These are phyloP conservation scores for Chlorella ohadii DNA, from an alignment of 139 green algal genomes.

Conservation along the genomic window DNA sequence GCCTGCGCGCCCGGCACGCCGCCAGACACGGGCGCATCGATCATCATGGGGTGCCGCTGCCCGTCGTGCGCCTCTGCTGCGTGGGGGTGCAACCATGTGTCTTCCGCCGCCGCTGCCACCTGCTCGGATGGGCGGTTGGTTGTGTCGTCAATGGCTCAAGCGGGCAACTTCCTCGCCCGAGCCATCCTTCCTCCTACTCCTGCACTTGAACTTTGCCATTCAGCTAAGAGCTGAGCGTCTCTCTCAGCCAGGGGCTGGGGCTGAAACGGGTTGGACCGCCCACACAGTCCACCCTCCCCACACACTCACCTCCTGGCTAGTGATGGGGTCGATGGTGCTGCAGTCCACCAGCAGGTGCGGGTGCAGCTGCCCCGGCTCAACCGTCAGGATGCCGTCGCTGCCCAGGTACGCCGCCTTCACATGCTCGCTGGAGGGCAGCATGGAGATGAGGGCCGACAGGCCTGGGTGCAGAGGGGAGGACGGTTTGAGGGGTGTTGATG, in stretches of 20 bases:
- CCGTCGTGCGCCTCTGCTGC: slow-evolving; percentile 43
- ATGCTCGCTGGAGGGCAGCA: slow-evolving; percentile 34
- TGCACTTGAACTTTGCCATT: no score
- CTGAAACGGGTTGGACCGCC: no score
- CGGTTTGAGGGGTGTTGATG: not conserved
- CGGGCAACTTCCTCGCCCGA: no score
- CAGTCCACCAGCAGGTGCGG: slow-evolving; percentile 61
- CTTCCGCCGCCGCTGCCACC: slow-evolving; percentile 37
- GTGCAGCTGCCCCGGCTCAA: not conserved
- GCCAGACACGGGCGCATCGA: slow-evolving; percentile 76
- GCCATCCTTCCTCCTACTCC: no score
- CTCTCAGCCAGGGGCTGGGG: no score
- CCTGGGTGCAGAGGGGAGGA: not conserved
- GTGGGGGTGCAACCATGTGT: slow-evolving; percentile 38
- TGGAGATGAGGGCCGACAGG: slow-evolving; percentile 37
- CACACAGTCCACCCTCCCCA: not conserved
- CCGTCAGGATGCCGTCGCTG: slow-evolving; percentile 20
- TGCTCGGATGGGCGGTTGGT: not conserved
- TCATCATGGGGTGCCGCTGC: slow-evolving; percentile 50
- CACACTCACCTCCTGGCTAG: slow-evolving; percentile 9
- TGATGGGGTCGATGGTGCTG: slow-evolving; percentile 65
- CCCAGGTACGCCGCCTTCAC: slow-evolving; percentile 35
- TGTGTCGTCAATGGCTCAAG: no score
- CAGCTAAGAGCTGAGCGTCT: no score
- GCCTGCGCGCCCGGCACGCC: slow-evolving; percentile 65